Conservation (phyloP, 2,329 filamentous ascomycete species). For the Fusarium globosum region DNA sequence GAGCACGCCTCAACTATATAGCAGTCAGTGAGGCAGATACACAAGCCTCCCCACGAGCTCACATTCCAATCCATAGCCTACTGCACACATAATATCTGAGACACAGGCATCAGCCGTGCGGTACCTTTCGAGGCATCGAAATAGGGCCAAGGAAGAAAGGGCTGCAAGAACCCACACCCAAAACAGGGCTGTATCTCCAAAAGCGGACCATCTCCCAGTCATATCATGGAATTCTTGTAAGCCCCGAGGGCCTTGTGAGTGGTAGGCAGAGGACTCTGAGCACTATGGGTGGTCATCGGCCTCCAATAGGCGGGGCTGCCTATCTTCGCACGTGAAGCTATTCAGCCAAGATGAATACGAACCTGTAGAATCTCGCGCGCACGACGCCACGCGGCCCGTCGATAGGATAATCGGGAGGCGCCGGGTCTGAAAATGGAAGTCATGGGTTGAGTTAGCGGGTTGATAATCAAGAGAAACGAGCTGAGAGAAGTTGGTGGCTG, state of each 20-base stretch:
- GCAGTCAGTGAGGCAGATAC: constrained; percentile 4
- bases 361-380: constrained; percentile 34
- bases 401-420: constrained; percentile 30
- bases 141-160: constrained; percentile 20
- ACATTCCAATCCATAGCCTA: constrained; percentile 31
- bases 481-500: constrained; percentile 39
- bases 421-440: constrained; percentile 40
- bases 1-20: constrained; percentile 37
- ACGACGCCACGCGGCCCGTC: constrained; percentile 41
- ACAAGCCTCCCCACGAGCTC: constrained; percentile 18
- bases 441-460: constrained; percentile 39
- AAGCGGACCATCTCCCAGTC: constrained; percentile 36
- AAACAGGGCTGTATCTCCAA: constrained; percentile 35
- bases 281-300: constrained; percentile 44
- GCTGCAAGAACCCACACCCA: constrained; percentile 32
- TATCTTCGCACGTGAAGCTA: constrained; percentile 43
- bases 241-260: constrained; percentile 36
- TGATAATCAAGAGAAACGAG: constrained; percentile 33
- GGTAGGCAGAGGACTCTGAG: not conserved
- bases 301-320: constrained; percentile 32
- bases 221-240: constrained; percentile 37
- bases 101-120: constrained; percentile 35
- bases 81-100: constrained; percentile 16
- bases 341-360: constrained; percentile 27
- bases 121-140: constrained; percentile 23